These are phyloP conservation scores for Lineolata rhizophorae DNA, from an alignment of 495 filamentous ascomycete genomes.

Conservation along the genomic window DNA sequence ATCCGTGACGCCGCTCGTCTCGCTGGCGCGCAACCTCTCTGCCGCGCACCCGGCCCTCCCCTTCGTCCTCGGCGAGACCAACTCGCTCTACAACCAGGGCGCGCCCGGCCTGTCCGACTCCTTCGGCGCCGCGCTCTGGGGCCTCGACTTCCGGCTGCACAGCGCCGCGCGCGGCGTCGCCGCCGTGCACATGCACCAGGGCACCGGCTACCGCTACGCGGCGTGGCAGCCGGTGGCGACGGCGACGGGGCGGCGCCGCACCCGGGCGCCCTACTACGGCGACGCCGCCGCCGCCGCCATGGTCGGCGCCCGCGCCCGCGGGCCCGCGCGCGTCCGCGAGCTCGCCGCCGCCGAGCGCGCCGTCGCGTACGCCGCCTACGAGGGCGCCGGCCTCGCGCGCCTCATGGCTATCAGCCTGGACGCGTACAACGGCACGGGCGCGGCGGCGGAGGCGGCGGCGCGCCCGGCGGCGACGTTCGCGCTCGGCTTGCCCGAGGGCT, in stretches of 20 bases:
- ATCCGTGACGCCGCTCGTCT: conserved; percentile 23
- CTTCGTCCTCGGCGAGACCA: conserved; percentile 44
- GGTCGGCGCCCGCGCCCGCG: conserved; percentile 18
- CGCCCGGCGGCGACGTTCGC: conserved; percentile 8
- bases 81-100: conserved; percentile 43
- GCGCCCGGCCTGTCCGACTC: conserved; percentile 39
- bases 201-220: conserved; percentile 15
- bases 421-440: conserved; percentile 13
- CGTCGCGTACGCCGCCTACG: conserved; percentile 8
- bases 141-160: conserved; percentile 40
- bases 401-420: conserved; percentile 12
- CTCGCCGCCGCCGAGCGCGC: conserved; percentile 3
- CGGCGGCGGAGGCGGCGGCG: conserved; percentile 9
- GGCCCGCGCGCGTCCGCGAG: conserved; percentile 12
- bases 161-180: conserved; percentile 32
- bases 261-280: conserved; percentile 19
- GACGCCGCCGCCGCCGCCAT: conserved; percentile 18
- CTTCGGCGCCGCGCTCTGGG: conserved; percentile 53
- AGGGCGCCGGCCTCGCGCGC: conserved; percentile 14
- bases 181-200: conserved; percentile 41
- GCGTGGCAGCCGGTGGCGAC: conserved; percentile 17
- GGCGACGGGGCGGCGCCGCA: conserved; percentile 11
- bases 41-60: conserved; percentile 22
- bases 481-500: conserved; percentile 8
- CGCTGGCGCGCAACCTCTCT: conserved; percentile 1